Base-by-base conservation (phyloP, 108 stramenopile species). In the Fragilariopsis cylindrus region DNA sequence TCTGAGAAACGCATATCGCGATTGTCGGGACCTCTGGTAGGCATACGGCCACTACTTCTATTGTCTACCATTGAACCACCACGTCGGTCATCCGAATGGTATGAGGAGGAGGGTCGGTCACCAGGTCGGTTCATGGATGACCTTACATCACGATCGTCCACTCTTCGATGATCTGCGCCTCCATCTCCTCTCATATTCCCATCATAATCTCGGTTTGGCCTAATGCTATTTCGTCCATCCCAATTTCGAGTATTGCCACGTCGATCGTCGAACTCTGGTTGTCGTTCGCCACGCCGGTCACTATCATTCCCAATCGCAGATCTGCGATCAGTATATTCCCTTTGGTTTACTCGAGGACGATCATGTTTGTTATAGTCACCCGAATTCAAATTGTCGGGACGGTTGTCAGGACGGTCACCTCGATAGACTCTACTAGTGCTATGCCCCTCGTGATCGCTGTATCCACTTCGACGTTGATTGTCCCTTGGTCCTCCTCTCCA, bases 231-330 rank as follows among this genome's bases (percentile, higher is more conserved):
- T 53, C 75, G 46, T 19, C 70, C n/a, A 44, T 71, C 70, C 76
- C 63, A 70, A 41, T 82, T 78, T 47, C 81, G 81, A 45, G 67
- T 40, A 48, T 65, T 64, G 41, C 82, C 76, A 44, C 79, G 64
- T 57, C 75, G 53, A 47, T 82, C 77, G 40, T 58, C 64, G 63
- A 54, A 47, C n/a, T 39, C 70, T 40, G 21, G 46, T 43, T 43
- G 42, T 5, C 42, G 7, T 45, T 43, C 42, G 5, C 62, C 47
- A 55, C 70, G 57, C 46, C 58, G 54, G 57, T 70, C 18, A 60
- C 19, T 19, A 6, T 57, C 69, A 19, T 16, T 60, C 7, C 57
- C 75, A 45, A 16, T 65, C 2, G 18, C 47, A 46, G 42, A 47
- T 42, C 67, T 66, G 66, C 49, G 39, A 53, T 57, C 19, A 3